These are phyloP conservation scores for Dunaliella primolecta DNA, from an alignment of 139 green algal species.

Conservation along the genomic window DNA sequence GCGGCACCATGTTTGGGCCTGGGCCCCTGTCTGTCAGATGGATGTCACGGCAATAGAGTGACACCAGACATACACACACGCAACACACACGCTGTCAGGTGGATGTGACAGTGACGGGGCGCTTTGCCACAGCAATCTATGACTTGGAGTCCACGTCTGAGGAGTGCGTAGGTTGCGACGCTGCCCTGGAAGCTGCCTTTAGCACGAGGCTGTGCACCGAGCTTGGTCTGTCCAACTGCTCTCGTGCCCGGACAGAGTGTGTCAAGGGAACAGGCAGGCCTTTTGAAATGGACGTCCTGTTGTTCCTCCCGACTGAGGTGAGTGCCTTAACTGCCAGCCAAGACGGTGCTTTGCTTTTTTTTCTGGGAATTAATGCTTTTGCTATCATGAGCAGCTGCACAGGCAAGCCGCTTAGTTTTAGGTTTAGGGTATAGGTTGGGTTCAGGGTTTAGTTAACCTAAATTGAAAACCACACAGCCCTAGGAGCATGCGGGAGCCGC, in stretches of 20 bases:
- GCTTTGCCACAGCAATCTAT: conserved; percentile 18
- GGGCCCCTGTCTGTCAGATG: too few species aligned
- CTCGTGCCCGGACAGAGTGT: conserved; percentile 1
- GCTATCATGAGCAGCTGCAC: too few species aligned
- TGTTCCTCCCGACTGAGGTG: neutral
- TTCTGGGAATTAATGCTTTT: too few species aligned
- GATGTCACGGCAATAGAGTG: too few species aligned
- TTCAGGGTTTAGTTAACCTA: too few species aligned
- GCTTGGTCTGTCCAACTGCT: conserved; percentile 14
- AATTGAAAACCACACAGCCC: too few species aligned
- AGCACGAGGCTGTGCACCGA: neutral
- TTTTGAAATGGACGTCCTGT: neutral
- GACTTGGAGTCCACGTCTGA: neutral
- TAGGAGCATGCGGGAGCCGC: too few species aligned
- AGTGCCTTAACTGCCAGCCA: too few species aligned
- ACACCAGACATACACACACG: neutral
- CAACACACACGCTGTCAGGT: neutral
- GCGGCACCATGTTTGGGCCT: too few species aligned
- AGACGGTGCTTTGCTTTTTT: too few species aligned
- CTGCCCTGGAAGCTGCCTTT: neutral
- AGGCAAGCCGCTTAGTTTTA: too few species aligned
- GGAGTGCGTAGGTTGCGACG: neutral
- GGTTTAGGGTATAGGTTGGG: too few species aligned
- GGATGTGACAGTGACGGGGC: neutral
- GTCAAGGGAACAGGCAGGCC: neutral